Evolutionary conservation across 371 early-diverging fungal genomes (phyloP).

Genomic region (Apophysomyces variabilis): DNA sequence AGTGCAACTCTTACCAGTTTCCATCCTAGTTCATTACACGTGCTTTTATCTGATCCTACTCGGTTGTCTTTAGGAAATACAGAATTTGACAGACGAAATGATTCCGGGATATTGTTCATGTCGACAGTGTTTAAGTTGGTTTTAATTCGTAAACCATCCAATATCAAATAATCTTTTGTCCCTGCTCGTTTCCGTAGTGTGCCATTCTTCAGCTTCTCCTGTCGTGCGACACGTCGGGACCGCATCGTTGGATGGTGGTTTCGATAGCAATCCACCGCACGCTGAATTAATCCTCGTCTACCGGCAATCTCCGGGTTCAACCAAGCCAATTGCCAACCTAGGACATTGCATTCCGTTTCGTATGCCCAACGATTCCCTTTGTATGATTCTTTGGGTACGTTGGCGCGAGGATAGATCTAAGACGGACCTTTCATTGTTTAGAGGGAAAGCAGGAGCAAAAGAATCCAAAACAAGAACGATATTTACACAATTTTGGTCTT

Average conservation of each 20-base stretch:
- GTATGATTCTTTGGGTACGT: conserved; percentile 69
- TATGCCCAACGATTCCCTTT: conserved; percentile 92
- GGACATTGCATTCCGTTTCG: conserved; percentile 87
- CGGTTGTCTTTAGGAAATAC: conserved; percentile 45
- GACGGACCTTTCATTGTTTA: not conserved
- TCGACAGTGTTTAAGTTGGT: conserved; percentile 47
- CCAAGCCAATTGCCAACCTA: conserved; percentile 88
- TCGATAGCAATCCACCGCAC: conserved; percentile 93
- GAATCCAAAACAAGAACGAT: conserved; percentile 4
- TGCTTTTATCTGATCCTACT: conserved; percentile 42
- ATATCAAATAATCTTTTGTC: conserved; percentile 14
- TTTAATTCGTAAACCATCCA: conserved; percentile 42
- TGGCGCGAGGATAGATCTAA: conserved; percentile 67
- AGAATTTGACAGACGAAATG: conserved; percentile 45
- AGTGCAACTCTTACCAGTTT: conserved; percentile 42
- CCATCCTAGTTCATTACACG: conserved; percentile 56
- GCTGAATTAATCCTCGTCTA: conserved; percentile 88
- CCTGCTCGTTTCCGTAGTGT: conserved; percentile 42
- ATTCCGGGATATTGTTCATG: conserved; percentile 45
- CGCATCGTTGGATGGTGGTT: conserved; percentile 81
- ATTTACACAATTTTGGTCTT: conserved; percentile 65
- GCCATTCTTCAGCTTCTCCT: conserved; percentile 69
- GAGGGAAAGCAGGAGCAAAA: not conserved
- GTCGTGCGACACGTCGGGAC: conserved; percentile 77
- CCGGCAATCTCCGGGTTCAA: conserved; percentile 83